phyloP scores from a whole-genome alignment of 306 rosid species.

The Gillenia trifoliata region DNA sequence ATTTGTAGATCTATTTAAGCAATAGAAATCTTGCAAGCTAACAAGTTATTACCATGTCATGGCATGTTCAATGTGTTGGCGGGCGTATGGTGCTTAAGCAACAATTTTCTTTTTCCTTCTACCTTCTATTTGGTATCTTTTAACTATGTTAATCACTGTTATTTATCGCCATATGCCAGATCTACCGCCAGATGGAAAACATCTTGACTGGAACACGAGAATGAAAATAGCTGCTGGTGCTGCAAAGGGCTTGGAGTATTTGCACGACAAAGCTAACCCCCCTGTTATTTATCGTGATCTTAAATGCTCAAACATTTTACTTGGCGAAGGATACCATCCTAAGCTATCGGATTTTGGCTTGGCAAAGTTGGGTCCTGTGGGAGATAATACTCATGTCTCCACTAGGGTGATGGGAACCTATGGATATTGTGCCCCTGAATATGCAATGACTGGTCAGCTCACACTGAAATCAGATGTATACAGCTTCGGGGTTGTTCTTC shows the following conservation, averaged over 20 bases:
- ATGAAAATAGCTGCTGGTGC: conserved; percentile 58
- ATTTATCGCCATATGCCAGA: conserved; percentile 29
- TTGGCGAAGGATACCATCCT: conserved; percentile 41
- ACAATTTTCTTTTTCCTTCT: background rate
- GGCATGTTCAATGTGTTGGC: background rate
- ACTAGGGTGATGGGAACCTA: conserved; percentile 63
- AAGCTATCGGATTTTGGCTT: conserved; percentile 57
- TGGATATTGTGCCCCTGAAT: conserved; percentile 60
- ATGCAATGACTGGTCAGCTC: conserved; percentile 64
- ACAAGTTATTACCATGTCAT: background rate
- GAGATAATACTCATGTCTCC: conserved; percentile 55
- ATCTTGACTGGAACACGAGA: conserved; percentile 51
- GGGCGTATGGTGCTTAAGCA: background rate
- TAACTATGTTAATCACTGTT: background rate
- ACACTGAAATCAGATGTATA: conserved; percentile 54
- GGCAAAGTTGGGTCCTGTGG: conserved; percentile 62
- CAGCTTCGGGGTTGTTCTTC: conserved; percentile 59
- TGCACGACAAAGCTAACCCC: conserved; percentile 53
- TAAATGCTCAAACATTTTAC: conserved; percentile 54
- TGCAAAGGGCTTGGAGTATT: conserved; percentile 57
- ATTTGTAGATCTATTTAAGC: background rate
- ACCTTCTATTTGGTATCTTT: background rate
- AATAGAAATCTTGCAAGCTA: conserved; percentile 9
- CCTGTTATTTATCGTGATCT: conserved; percentile 58
- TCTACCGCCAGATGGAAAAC: conserved; percentile 41